A percentile compares a stretch with the other conserved stretches of the same genome.
Conservation (phyloP, 257 asterid species). For the Primulina eburnea region DNA sequence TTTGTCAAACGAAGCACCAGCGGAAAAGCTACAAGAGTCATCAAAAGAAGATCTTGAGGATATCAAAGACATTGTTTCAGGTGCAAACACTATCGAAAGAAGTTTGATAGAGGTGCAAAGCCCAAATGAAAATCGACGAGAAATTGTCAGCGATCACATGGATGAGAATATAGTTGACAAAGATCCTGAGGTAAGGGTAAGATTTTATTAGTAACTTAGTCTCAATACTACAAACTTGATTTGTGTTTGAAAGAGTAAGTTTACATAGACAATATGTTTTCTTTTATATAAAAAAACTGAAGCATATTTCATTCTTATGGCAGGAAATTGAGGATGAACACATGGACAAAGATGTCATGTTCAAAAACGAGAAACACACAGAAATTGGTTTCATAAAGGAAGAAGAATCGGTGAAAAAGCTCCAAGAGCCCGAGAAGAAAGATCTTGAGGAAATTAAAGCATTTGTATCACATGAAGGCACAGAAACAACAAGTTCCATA, state of each 20-base stretch:
- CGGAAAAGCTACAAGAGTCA: constrained; percentile 22
- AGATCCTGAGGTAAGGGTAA: not conserved
- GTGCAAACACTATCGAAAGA: not conserved
- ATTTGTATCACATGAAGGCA: constrained; percentile 24
- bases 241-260: not conserved
- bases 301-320: not conserved
- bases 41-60: constrained; percentile 21
- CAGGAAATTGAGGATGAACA: not conserved
- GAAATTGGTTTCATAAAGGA: constrained; percentile 14
- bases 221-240: no score
- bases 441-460: constrained; percentile 20
- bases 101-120: constrained; percentile 9
- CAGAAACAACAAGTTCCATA: constrained; percentile 16
- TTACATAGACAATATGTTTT: not conserved
- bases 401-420: constrained; percentile 21
- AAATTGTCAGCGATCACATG: constrained; percentile 8
- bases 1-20: constrained; percentile 14
- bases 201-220: not conserved
- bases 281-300: not conserved
- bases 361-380: constrained; percentile 11
- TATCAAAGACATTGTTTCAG: constrained; percentile 10
- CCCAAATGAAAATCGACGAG: constrained; percentile 12
- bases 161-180: constrained; percentile 10
- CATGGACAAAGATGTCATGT: not conserved
- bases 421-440: constrained; percentile 16